Percentiles rank a stretch among this genome's conserved stretches.
These are phyloP conservation scores for Globisporangium irregulare DNA, from an alignment of 352 stramenopile species.

Conservation along the genomic window DNA sequence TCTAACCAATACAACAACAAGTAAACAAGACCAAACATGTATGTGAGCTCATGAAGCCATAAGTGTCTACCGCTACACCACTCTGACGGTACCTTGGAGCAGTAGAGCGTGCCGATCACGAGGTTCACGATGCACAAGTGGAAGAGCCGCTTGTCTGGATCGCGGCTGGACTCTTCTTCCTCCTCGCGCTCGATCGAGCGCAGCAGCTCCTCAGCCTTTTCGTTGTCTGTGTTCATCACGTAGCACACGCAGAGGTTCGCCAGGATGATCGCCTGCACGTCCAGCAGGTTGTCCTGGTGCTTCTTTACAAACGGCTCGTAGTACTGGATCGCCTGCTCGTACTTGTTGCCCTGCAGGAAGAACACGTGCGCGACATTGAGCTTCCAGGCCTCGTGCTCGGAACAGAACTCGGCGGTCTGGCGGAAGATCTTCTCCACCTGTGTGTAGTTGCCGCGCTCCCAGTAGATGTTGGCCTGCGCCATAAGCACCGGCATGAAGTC, in stretches of 20 bases:
- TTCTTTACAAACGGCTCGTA: conserved; percentile 96
- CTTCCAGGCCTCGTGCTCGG: conserved; percentile 94
- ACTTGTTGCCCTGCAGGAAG: conserved; percentile 93
- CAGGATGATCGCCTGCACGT: conserved; percentile 95
- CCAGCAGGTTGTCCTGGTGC: conserved; percentile 87
- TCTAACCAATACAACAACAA: conserved; percentile 24
- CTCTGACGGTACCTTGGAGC: conserved; percentile 77
- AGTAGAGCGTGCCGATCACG: conserved; percentile 97
- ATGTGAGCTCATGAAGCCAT: background rate
- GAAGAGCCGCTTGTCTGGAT: conserved; percentile 89
- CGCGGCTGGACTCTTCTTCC: conserved; percentile 81
- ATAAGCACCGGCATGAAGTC: conserved; percentile 96
- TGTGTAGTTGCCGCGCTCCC: conserved; percentile 95
- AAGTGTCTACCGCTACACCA: background rate
- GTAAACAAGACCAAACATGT: background rate
- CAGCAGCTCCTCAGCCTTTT: conserved; percentile 95
- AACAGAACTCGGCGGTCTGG: conserved; percentile 94
- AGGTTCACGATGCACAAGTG: conserved; percentile 98
- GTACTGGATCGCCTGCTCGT: conserved; percentile 89
- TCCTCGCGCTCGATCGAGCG: conserved; percentile 95
- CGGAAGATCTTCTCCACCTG: conserved; percentile 96
- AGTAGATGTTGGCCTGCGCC: conserved; percentile 96
- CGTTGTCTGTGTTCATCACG: conserved; percentile 97
- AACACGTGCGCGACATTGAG: conserved; percentile 96
- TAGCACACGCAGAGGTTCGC: conserved; percentile 97